These are phyloP conservation scores for Ogataea corticis DNA, from an alignment of 805 yeast species.

Conservation along the genomic window DNA sequence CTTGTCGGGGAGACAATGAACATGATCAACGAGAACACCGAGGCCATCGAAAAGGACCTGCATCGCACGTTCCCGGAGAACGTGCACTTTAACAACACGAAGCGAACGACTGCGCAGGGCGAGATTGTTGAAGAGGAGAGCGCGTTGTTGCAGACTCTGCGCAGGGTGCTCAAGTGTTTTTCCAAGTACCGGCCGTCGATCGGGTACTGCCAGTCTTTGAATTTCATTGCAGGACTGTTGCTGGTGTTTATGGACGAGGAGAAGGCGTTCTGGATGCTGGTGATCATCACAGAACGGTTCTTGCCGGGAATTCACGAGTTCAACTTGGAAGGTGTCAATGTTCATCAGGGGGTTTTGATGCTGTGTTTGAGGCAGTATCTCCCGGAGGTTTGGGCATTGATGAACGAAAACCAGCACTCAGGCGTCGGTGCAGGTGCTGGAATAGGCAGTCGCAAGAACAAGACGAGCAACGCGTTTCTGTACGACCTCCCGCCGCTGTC, in stretches of 20 bases:
- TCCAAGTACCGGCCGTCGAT: conserved; percentile 83
- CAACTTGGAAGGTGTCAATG: conserved; percentile 88
- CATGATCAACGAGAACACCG: conserved; percentile 71
- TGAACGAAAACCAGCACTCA: conserved; percentile 33
- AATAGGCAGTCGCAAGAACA: conserved; percentile 13
- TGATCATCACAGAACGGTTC: conserved; percentile 79
- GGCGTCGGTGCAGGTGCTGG: conserved; percentile 17
- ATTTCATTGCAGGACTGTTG: conserved; percentile 86
- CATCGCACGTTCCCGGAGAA: conserved; percentile 96
- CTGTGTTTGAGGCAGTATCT: conserved; percentile 79
- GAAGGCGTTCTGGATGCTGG: conserved; percentile 92
- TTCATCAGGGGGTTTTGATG: conserved; percentile 93
- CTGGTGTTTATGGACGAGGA: conserved; percentile 88
- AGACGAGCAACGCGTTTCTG: conserved; percentile 49
- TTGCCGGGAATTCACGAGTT: conserved; percentile 91
- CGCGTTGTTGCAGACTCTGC: conserved; percentile 63
- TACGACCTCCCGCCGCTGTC: conserved; percentile 86
- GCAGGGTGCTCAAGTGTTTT: conserved; percentile 82
- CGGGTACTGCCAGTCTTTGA: conserved; percentile 95
- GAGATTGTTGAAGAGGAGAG: conserved; percentile 47
- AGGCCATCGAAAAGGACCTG: conserved; percentile 90
- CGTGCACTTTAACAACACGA: conserved; percentile 61
- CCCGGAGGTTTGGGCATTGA: conserved; percentile 72
- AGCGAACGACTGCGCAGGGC: conserved; percentile 10
- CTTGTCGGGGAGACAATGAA: conserved; percentile 59